These are phyloP conservation scores for Lipomyces japonicus DNA, from an alignment of 805 yeast genomes.

Conservation along the genomic window DNA sequence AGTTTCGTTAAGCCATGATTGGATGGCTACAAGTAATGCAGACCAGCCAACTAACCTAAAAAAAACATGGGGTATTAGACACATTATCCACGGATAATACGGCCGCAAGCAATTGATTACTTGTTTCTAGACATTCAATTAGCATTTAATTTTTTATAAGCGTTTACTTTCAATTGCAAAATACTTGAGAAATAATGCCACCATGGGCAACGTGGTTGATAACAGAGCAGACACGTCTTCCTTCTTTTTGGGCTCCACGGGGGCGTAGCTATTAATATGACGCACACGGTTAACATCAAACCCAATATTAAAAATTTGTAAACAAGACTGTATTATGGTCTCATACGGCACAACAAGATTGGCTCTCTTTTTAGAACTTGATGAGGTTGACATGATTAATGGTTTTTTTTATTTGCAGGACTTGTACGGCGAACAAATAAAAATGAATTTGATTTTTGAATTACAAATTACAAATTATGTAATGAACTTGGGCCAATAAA, in stretches of 20 bases:
- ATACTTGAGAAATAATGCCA: conserved; percentile 25
- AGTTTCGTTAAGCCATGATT: conserved; percentile 26
- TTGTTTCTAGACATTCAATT: not conserved
- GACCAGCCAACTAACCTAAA: conserved; percentile 23
- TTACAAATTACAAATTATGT: too few relatives aligned
- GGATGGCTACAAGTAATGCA: conserved; percentile 21
- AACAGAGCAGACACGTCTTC: conserved; percentile 17
- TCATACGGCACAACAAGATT: conserved; percentile 11
- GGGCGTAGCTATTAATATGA: conserved; percentile 4
- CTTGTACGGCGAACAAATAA: not conserved
- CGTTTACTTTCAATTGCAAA: not conserved
- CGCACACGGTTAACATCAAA: too few relatives aligned
- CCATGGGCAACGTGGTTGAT: conserved; percentile 25
- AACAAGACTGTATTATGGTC: not conserved
- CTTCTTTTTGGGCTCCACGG: not conserved
- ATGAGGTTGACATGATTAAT: not conserved
- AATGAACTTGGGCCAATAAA: too few relatives aligned
- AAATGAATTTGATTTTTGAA: too few relatives aligned
- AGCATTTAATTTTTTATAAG: not conserved
- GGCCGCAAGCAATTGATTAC: not conserved
- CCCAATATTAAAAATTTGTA: not conserved
- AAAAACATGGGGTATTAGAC: not conserved
- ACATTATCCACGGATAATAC: not conserved
- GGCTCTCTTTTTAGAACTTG: conserved; percentile 6
- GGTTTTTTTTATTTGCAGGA: not conserved